Base-by-base conservation (phyloP, 2,329 filamentous ascomycete species). In the Alternaria gansuensis region DNA sequence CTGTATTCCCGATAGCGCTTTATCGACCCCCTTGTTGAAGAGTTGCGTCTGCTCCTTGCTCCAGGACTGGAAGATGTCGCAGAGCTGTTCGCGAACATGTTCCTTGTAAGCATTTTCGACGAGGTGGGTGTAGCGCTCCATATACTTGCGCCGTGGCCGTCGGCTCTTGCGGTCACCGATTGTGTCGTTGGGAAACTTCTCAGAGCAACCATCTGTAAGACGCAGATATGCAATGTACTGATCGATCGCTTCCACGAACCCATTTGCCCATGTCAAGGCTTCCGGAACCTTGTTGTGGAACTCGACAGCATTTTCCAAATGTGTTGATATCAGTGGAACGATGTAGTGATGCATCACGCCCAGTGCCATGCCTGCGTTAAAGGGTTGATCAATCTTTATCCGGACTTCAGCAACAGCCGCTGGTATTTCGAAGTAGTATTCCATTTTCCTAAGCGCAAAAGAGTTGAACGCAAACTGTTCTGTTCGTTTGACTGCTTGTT, bases 21-120 rank as follows among this genome's bases (percentile, higher is more conserved):
- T 55, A 52, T 66, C 55, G 7, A 66, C 45, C 2, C 66, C 63
- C 13, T 65, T 66, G 34, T 70, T 69, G 46, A 70, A 67, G 17
- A 45, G n/a, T 51, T 54, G 46, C 28, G 49, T 69, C 13, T 63
- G 31, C 26, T 53, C 54, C 26, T 14, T 23, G n/a, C 17, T 55
- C 60, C 53, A 62, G 2, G 24, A 36, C 3, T 41, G 6, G 44
- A 68, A 62, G 2, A 61, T 5, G 5, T 60, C 57, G 11, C 40
- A 48, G 11, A 67, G 36, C 31, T 49, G 43, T 26, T 58, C 46
- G 3, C 28, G 36, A 11, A 63, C 33, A 21, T 41, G 45, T 2
- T 40, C 6, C 36, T 60, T 62, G 33, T 54, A 64, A 5, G 17
- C 34, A 2, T 40, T 29, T 13, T 59, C 57, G 3, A 63, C 29